phyloP scores from a whole-genome alignment of 2,329 filamentous ascomycete species.

The Eutypella sp. region DNA sequence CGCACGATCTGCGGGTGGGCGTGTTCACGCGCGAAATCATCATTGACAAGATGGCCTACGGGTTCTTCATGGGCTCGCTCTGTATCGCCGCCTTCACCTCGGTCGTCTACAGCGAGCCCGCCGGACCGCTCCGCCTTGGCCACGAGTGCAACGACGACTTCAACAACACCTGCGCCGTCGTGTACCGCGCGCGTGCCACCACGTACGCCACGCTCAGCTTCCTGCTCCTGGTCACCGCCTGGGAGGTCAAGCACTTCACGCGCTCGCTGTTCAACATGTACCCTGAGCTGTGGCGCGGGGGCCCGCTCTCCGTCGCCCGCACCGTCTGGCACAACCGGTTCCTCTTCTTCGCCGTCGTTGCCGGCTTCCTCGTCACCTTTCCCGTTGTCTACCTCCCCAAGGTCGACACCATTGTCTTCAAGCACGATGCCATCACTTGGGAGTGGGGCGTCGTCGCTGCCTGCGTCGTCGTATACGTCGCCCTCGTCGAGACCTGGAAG shows the following conservation, averaged over 20 bases:
- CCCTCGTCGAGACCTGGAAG: slow-evolving; percentile 65
- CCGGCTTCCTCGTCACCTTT: slow-evolving; percentile 55
- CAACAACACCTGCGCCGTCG: slow-evolving; percentile 44
- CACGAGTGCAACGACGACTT: slow-evolving; percentile 53
- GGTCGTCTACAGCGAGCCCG: slow-evolving; percentile 43
- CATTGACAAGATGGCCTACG: slow-evolving; percentile 62
- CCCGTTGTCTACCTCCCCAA: slow-evolving; percentile 64
- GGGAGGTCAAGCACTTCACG: slow-evolving; percentile 69
- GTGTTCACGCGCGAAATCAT: slow-evolving; percentile 63
- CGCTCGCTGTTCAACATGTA: slow-evolving; percentile 66
- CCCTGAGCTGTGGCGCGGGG: slow-evolving; percentile 39
- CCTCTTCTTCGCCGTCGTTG: slow-evolving; percentile 58
- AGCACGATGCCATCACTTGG: slow-evolving; percentile 64
- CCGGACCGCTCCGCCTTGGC: slow-evolving; percentile 41
- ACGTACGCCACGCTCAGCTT: slow-evolving; percentile 67
- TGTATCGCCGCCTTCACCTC: slow-evolving; percentile 57
- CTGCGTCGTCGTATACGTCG: slow-evolving; percentile 54
- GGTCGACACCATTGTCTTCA: slow-evolving; percentile 62
- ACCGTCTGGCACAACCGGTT: slow-evolving; percentile 68
- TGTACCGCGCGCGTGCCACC: slow-evolving; percentile 62
- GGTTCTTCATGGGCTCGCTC: slow-evolving; percentile 57
- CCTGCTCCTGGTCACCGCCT: slow-evolving; percentile 62
- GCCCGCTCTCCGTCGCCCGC: slow-evolving; percentile 45
- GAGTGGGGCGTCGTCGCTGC: slow-evolving; percentile 67
- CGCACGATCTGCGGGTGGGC: slow-evolving; percentile 54